Base-by-base conservation (phyloP, 2,329 filamentous ascomycete genomes). In the Trichoderma harzianum region DNA sequence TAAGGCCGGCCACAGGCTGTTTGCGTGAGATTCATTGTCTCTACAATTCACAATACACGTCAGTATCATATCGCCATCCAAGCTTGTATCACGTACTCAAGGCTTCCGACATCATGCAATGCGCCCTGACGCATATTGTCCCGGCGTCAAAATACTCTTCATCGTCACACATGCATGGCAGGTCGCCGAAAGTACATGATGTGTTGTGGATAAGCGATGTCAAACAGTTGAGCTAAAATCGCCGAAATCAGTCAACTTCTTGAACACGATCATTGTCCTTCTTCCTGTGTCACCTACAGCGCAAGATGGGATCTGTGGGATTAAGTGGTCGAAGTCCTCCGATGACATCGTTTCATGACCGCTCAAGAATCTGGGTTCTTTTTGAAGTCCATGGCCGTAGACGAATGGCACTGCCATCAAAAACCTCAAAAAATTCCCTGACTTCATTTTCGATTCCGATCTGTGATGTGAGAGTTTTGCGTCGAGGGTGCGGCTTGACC, bases 1-100 rank as follows among this genome's bases (percentile, higher is more conserved):
- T 69, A 30, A n/a, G 70, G 70, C 14, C 34, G 24, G 30, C 64
- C n/a, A 26, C 70, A 72, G 30, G 66, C 65, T 5, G 11, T 64
- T 26, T 72, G 47, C 2, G 70, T 69, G 2, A 72, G 36, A 32
- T 69, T 72, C 60, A 69, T 72, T 24, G 66, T 69, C n/a, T 28
- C 70, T 72, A 18, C 10, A 26, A 3, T 8, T 18, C 34, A 24
- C 36, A 28, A 18, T 21, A 14, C 7, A 14, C 18, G 26, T 60
- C 8, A 60, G 57, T 21, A 60, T 24, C 47, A 53, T 1, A 24
- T 24, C 47, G 1, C 47, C 10, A 53, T 53, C 21, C 11, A 24
- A 7, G 10, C 6, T 24, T 53, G 7, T 16, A n/a, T 3, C 53
- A 65, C 60, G 12, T 43, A 65, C 60, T 26, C 11, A 58, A 34